Evolutionary conservation across 2,329 filamentous ascomycete genomes (phyloP), one percentile per base, ranked within the genome.

Genomic region (Fusarium sp.): DNA sequence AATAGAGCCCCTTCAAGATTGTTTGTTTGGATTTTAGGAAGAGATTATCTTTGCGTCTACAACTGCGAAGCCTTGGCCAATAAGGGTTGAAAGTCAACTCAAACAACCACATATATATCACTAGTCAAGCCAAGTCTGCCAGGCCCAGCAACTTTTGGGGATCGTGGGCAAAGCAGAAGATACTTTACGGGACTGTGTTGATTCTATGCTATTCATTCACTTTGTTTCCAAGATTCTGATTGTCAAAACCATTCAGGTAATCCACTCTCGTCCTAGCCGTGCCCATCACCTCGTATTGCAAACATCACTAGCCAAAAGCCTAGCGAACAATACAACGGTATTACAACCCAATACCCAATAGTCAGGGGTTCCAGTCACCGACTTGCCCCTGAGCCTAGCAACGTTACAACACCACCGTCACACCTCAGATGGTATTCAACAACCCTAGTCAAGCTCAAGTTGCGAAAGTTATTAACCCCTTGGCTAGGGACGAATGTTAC

Each of bases 401-500:
- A n/a, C 3, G 32, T 47, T 31, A 47, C 54, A 37, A 39, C 3
- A 10, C n/a, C 32, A 10, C 15, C 48, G 32, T 31, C 23, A 43
- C 8, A 53, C 10, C 36, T n/a, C 14, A 13, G 13, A 13, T 33
- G 31, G 5, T 29, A 8, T 19, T 14, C n/a, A 5, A 25, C 23
- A 25, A 4, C 52, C 35, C 45, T 15, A 36, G 44, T 51, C 15
- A 38, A 57, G 38, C 25, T 19, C 13, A n/a, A 31, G 19, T 52
- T 45, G 39, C 45, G 39, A 32, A 57, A 21, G 39, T 21, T 17
- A 31, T 19, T 38, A 31, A 49, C 29, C 50, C 32, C 9, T 17
- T 11, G 13, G 11, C n/a, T 32, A 31, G 15, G 25, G 19, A 10
- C 14, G 23, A 25, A 25, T 6, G 23, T 25, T 25, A 25, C 35